Evolutionary conservation across 495 filamentous ascomycete species (phyloP).

Genomic region (Aspergillus mulundensis): DNA sequence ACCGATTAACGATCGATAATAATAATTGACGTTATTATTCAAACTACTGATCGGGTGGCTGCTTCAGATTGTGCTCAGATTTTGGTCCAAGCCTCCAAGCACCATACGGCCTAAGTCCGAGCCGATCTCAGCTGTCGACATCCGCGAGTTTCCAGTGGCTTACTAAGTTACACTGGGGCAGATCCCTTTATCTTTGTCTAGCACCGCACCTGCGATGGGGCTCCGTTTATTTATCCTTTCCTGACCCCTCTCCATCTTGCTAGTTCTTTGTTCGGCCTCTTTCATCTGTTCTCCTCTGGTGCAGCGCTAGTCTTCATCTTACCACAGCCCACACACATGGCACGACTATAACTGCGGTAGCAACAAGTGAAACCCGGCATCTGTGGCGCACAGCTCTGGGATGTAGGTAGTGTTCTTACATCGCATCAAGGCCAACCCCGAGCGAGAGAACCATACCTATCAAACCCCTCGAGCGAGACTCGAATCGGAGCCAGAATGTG

Average conservation of each 20-base stretch:
- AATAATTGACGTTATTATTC: not conserved
- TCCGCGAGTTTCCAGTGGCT: slow-evolving; percentile 6
- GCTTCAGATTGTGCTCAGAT: not conserved
- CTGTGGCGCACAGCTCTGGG: slow-evolving; percentile 15
- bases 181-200: slow-evolving; percentile 8
- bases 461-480: slow-evolving; percentile 3
- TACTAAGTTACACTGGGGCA: not conserved
- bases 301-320: slow-evolving; percentile 13
- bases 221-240: slow-evolving; percentile 13
- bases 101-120: slow-evolving; percentile 14
- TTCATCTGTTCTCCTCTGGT: not conserved
- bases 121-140: slow-evolving; percentile 14
- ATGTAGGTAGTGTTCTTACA: slow-evolving; percentile 16
- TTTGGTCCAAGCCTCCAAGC: not conserved
- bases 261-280: slow-evolving; percentile 9
- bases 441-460: slow-evolving; percentile 10
- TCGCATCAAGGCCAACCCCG: not conserved
- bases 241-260: slow-evolving; percentile 2
- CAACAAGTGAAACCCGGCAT: slow-evolving; percentile 4
- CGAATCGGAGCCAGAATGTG: slow-evolving; percentile 16
- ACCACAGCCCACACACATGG: slow-evolving; percentile 23
- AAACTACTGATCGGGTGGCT: not conserved
- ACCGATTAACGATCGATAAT: not conserved
- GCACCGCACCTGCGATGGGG: slow-evolving; percentile 6
- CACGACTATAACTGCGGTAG: slow-evolving; percentile 19